Conservation (phyloP, 345 rosid species). For the Arabis alpina region DNA sequence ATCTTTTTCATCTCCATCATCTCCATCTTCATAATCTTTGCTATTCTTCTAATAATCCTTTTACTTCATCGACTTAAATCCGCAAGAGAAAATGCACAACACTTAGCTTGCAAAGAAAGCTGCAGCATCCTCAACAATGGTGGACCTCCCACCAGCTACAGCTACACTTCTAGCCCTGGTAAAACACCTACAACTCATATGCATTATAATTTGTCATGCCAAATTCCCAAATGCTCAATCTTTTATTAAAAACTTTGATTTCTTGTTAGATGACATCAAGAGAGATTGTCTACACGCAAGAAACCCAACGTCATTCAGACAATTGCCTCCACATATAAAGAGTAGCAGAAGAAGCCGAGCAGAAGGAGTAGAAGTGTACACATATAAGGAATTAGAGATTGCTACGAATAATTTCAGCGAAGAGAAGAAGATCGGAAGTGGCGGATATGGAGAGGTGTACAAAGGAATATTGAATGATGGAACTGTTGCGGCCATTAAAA, state of each 20-base stretch:
- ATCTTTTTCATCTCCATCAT: slow-evolving; percentile 49
- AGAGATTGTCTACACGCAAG: slow-evolving; percentile 32
- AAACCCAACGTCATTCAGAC: slow-evolving; percentile 31
- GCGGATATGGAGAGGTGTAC: slow-evolving; percentile 67
- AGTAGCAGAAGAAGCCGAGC: slow-evolving; percentile 33
- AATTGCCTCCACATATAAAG: slow-evolving; percentile 20
- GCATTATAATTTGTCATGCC: background rate
- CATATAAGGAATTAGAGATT: slow-evolving; percentile 75
- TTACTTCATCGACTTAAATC: slow-evolving; percentile 58
- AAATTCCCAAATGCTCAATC: background rate
- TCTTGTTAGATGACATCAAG: slow-evolving; percentile 28
- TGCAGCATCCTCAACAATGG: slow-evolving; percentile 37
- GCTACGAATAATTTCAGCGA: slow-evolving; percentile 70
- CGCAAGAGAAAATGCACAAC: slow-evolving; percentile 32
- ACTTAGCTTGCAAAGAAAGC: slow-evolving; percentile 38
- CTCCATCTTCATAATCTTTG: slow-evolving; percentile 49
- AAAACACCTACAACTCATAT: slow-evolving; percentile 2
- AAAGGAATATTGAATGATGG: slow-evolving; percentile 76
- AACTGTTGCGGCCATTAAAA: slow-evolving; percentile 78
- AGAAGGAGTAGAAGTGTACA: slow-evolving; percentile 76
- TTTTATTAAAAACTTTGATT: background rate
- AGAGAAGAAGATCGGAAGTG: slow-evolving; percentile 66
- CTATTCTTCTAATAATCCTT: slow-evolving; percentile 48
- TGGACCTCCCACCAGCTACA: slow-evolving; percentile 47
- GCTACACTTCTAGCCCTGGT: slow-evolving; percentile 78